Evolutionary conservation across 2,329 filamentous ascomycete genomes (phyloP).

Genomic region (Aquanectria penicillioides): DNA sequence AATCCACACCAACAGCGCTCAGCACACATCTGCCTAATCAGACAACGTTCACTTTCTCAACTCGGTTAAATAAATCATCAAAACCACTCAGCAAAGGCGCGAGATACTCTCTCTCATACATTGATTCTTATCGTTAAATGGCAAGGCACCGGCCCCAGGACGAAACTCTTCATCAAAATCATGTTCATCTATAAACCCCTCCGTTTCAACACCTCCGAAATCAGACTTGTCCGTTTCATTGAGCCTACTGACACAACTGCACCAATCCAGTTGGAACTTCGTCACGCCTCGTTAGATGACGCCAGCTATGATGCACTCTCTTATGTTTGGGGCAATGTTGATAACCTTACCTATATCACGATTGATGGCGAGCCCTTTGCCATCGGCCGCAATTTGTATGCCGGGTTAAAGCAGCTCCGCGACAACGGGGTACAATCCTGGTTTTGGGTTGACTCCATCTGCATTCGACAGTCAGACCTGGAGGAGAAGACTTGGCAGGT

Average conservation of each 20-base stretch:
- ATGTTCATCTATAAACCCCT: constrained; percentile 17
- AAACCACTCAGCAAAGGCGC: too few species aligned
- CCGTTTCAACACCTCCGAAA: constrained; percentile 8
- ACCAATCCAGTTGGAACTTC: constrained; percentile 16
- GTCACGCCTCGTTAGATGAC: background rate
- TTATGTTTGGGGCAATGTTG: constrained; percentile 32
- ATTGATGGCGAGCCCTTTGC: constrained; percentile 5
- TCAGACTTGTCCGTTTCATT: constrained; percentile 29
- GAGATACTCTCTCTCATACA: too few species aligned
- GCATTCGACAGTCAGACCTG: constrained; percentile 30
- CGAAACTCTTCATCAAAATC: too few species aligned
- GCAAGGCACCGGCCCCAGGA: too few species aligned
- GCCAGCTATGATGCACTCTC: constrained; percentile 30
- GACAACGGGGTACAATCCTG: constrained; percentile 8
- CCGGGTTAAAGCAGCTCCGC: constrained; percentile 21
- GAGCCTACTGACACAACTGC: background rate
- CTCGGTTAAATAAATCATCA: too few species aligned
- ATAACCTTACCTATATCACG: background rate
- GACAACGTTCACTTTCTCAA: too few species aligned
- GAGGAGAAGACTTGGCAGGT: constrained; percentile 32
- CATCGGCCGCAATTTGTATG: constrained; percentile 20
- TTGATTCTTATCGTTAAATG: too few species aligned
- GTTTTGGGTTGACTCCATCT: constrained; percentile 38
- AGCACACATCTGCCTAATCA: too few species aligned
- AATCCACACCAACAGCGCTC: too few species aligned